Conservation (phyloP, 305 asterid species). For the Solanum hybrid region DNA sequence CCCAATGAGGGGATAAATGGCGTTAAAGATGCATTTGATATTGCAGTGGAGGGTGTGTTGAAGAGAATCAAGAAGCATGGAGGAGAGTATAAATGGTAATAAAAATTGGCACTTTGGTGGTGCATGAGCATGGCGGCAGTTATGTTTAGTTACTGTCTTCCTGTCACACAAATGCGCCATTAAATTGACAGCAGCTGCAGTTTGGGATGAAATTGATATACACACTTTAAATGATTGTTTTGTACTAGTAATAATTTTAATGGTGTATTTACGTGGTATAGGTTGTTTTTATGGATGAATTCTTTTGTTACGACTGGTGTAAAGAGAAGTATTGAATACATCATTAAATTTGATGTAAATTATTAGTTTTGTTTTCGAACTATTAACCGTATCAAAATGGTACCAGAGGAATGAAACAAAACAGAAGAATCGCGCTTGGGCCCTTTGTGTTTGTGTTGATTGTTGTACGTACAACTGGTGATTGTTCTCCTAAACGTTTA, state of each 20-base stretch:
- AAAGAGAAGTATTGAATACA: no score
- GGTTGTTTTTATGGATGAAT: background rate
- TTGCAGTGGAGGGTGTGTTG: conserved; percentile 54
- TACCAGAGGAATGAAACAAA: background rate
- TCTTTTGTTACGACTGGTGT: background rate
- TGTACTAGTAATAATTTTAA: background rate
- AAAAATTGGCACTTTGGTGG: background rate
- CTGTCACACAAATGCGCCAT: no score
- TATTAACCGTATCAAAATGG: no score
- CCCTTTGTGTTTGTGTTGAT: background rate
- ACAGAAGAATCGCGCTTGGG: background rate
- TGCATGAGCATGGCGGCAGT: background rate
- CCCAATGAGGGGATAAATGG: conserved; percentile 43
- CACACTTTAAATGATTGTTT: background rate
- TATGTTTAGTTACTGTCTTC: background rate
- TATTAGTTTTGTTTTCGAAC: no score
- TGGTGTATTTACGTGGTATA: background rate
- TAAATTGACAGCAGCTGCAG: background rate
- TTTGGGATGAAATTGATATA: background rate
- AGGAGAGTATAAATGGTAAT: background rate
- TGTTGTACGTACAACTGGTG: no score
- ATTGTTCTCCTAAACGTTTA: background rate
- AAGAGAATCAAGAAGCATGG: conserved; percentile 30
- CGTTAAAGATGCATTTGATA: conserved; percentile 58
- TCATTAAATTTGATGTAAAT: no score